Evolutionary conservation across 305 asterid species (phyloP).

Genomic region (Solanum hybrid): DNA sequence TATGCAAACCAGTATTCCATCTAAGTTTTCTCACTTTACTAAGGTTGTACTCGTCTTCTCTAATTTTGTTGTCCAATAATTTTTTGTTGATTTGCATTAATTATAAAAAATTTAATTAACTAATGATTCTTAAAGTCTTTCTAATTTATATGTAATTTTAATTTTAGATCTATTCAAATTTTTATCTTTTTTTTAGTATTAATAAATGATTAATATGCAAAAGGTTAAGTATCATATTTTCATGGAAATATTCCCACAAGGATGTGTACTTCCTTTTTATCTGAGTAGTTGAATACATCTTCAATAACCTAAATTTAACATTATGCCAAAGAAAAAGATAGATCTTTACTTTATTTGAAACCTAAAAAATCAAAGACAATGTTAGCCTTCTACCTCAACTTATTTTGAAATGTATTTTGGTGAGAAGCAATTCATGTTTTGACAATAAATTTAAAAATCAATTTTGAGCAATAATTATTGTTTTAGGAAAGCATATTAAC

Average conservation of each 20-base stretch:
- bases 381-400: not conserved
- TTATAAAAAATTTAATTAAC: too few relatives aligned
- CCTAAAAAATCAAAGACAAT: not conserved
- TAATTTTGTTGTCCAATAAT: not conserved
- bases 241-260: not conserved
- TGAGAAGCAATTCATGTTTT: not conserved
- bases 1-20: not conserved
- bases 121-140: not conserved
- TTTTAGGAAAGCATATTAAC: not conserved
- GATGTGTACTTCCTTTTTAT: not conserved
- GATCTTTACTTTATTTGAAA: not conserved
- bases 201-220: not conserved
- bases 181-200: not conserved
- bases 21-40: not conserved
- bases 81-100: not conserved
- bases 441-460: not conserved
- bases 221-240: too few relatives aligned
- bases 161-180: too few relatives aligned
- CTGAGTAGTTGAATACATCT: not conserved
- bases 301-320: not conserved
- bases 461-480: not conserved
- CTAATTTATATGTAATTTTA: not conserved
- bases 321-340: not conserved
- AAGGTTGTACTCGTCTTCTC: not conserved
- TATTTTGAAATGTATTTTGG: not conserved